Evolutionary conservation across 805 yeast species (phyloP).

Genomic region (Wickerhamomyces chambardii): DNA sequence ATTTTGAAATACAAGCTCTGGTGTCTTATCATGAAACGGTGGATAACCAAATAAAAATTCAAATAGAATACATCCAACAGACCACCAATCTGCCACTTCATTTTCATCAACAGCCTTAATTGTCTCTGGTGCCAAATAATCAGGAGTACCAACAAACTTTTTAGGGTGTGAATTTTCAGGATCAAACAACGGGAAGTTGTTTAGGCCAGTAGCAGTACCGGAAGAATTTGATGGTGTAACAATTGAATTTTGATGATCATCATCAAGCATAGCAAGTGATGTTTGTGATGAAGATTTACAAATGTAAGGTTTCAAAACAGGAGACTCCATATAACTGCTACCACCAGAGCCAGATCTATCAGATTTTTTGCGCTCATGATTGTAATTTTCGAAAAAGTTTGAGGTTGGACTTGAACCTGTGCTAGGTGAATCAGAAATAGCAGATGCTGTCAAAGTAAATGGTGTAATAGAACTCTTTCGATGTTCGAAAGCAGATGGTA

Average conservation of each 20-base stretch:
- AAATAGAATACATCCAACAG: constrained; percentile 90
- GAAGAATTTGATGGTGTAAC: constrained; percentile 4
- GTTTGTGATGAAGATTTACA: constrained; percentile 46
- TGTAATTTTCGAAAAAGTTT: constrained; percentile 18
- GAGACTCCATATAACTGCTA: constrained; percentile 27
- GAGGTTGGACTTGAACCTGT: constrained; percentile 18
- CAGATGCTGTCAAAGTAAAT: constrained; percentile 6
- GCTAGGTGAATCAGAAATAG: constrained; percentile 8
- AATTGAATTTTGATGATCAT: too few relatives aligned
- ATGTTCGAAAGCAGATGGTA: background rate
- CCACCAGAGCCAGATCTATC: constrained; percentile 11
- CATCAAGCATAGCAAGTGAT: constrained; percentile 46
- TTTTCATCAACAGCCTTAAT: constrained; percentile 78
- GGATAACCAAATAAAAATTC: constrained; percentile 92
- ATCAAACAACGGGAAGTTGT: constrained; percentile 60
- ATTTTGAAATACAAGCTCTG: constrained; percentile 75
- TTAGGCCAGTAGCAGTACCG: constrained; percentile 8
- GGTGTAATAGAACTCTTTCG: constrained; percentile 3
- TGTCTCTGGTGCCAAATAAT: constrained; percentile 95
- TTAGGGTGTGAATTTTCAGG: constrained; percentile 52
- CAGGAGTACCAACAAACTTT: constrained; percentile 94
- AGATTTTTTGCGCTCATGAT: constrained; percentile 7
- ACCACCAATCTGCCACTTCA: constrained; percentile 96
- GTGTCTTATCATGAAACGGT: constrained; percentile 81
- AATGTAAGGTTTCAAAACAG: constrained; percentile 33